Conservation (phyloP, 306 rosid genomes). For the Elaeagnus macrophylla region DNA sequence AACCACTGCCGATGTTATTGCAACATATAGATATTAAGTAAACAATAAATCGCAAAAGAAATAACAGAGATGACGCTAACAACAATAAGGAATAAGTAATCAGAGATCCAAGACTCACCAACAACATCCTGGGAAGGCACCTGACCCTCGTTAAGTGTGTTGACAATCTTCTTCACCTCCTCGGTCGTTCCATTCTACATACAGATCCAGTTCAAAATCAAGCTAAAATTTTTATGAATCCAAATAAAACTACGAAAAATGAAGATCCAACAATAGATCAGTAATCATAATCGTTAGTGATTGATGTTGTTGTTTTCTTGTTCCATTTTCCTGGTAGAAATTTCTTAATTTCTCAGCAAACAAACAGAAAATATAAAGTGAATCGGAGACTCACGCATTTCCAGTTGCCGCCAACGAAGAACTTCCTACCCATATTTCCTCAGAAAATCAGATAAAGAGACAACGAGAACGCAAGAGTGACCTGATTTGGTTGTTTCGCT, state of each 20-base stretch:
- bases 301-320: no score
- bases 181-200: slow-evolving; percentile 69
- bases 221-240: not conserved
- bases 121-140: slow-evolving; percentile 69
- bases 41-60: no score
- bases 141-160: slow-evolving; percentile 51
- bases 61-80: no score
- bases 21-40: no score
- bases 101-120: slow-evolving; percentile 33
- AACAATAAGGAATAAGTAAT: no score
- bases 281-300: not conserved
- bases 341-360: not conserved
- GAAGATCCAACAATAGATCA: slow-evolving; percentile 8
- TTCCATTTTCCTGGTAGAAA: not conserved
- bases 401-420: slow-evolving; percentile 55
- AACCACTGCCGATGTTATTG: no score
- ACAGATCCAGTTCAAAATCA: slow-evolving; percentile 1
- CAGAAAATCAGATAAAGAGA: slow-evolving; percentile 4
- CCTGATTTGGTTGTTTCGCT: not conserved
- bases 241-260: not conserved
- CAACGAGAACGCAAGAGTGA: not conserved
- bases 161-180: slow-evolving; percentile 76
- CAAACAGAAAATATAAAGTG: not conserved
- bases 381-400: slow-evolving; percentile 38
- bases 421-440: slow-evolving; percentile 34